A percentile compares a stretch with the other conserved stretches of the same genome.
These are phyloP conservation scores for Fusarium subglutinans DNA, from an alignment of 2,329 filamentous ascomycete genomes.

Conservation along the genomic window DNA sequence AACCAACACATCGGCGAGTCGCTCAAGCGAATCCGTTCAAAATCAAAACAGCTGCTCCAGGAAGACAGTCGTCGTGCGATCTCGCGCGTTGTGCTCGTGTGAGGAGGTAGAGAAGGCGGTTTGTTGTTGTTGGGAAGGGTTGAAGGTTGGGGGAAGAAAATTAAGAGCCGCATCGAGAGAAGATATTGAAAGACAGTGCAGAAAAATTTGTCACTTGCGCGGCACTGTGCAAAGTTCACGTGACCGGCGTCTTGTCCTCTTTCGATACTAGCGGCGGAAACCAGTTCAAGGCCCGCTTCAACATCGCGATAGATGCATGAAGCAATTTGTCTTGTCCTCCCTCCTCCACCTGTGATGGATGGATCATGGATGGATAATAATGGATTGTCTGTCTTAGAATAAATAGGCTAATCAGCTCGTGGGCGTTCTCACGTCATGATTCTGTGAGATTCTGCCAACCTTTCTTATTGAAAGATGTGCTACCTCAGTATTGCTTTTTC, in stretches of 20 bases:
- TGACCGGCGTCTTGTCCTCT: constrained; percentile 26
- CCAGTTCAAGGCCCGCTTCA: constrained; percentile 12
- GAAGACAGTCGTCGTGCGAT: constrained; percentile 8
- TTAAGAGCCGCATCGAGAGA: constrained; percentile 35
- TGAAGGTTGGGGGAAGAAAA: constrained; percentile 23
- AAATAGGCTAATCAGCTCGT: constrained; percentile 7
- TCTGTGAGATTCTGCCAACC: neutral
- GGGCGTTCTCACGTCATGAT: constrained; percentile 14
- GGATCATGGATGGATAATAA: neutral
- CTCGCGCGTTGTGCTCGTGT: constrained; percentile 17
- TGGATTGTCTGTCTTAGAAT: constrained; percentile 11
- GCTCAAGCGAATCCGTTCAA: constrained; percentile 13
- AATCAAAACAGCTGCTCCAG: constrained; percentile 29
- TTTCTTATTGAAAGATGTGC: neutral
- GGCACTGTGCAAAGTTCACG: constrained; percentile 42
- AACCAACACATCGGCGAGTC: neutral
- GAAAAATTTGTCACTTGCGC: constrained; percentile 39
- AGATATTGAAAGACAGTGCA: constrained; percentile 49
- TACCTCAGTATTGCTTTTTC: neutral
- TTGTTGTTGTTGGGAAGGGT: constrained; percentile 27
- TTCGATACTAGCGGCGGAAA: constrained; percentile 33
- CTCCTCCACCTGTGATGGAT: constrained; percentile 3
- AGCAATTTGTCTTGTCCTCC: constrained; percentile 25
- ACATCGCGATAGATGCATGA: constrained; percentile 43
- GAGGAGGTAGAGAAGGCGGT: neutral